A percentile compares a stretch with the other conserved stretches of the same genome.
Evolutionary conservation across 2,329 filamentous ascomycete species (phyloP).

Genomic region (Pochonia chlamydosporia): DNA sequence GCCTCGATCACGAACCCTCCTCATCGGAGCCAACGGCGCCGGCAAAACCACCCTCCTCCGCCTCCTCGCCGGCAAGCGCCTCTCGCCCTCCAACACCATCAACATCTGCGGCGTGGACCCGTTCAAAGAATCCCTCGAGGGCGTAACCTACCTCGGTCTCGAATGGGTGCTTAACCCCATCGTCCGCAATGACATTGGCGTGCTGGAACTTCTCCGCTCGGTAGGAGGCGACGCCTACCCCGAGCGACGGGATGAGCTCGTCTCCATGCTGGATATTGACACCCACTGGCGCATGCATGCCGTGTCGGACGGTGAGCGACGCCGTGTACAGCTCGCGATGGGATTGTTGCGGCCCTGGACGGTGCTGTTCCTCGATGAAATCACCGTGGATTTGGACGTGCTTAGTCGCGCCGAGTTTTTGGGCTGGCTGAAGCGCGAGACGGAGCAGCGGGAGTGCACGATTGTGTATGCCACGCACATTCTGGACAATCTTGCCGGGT

Average conservation of each 20-base stretch:
- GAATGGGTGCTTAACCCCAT: constrained; percentile 99
- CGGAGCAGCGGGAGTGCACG: constrained; percentile 73
- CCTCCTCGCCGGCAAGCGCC: constrained; percentile 88
- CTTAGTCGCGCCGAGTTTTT: constrained; percentile 81
- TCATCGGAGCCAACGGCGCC: constrained; percentile 94
- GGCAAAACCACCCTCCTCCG: constrained; percentile 96
- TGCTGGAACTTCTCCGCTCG: constrained; percentile 74
- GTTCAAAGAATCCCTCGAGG: constrained; percentile 83
- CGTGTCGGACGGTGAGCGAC: constrained; percentile 85
- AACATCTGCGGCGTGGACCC: constrained; percentile 79
- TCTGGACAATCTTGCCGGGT: constrained; percentile 85
- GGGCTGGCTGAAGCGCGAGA: constrained; percentile 79
- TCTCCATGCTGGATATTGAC: constrained; percentile 87
- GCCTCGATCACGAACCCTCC: constrained; percentile 75
- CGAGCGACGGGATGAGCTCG: constrained; percentile 77
- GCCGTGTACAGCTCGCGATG: constrained; percentile 94
- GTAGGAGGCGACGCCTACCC: constrained; percentile 84
- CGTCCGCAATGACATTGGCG: constrained; percentile 90
- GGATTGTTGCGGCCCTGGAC: constrained; percentile 87
- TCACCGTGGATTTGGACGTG: constrained; percentile 93
- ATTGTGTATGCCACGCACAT: constrained; percentile 98
- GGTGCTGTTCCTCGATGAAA: constrained; percentile 87
- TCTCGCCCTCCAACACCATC: constrained; percentile 72
- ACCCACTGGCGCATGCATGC: constrained; percentile 91
- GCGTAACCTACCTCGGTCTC: constrained; percentile 92